Evolutionary conservation across 441 rosid genomes (phyloP), one percentile per base, ranked within the genome.

Genomic region (Eutrema salsugineum): DNA sequence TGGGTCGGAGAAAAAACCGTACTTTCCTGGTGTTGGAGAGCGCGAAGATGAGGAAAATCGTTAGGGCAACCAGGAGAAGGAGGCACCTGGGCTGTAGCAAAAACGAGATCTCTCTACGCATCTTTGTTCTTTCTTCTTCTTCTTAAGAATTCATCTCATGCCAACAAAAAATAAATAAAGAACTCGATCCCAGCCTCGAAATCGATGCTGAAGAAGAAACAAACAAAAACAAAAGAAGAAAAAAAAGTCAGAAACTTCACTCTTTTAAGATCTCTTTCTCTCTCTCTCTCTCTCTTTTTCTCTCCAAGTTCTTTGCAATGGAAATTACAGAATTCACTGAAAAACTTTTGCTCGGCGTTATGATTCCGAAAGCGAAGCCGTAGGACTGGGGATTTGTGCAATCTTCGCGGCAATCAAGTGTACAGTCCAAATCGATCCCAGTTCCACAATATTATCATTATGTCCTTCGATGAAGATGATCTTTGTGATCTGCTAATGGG

Each of bases 31-130:
- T 68, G 64, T 42, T 66, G 35, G 66, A 63, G 78, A 88, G 61
- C 1, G 84, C 87, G 70, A 83, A 80, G 78, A 94, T 30, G 83
- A 94, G 81, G 46, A 90, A 72, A 74, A 85, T 59, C 7, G 73
- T 68, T 44, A 90, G 57, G 60, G 77, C 76, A 54, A 79, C 46
- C 72, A 85, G 76, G 68, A 88, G 83, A 40, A 86, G 79, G 43
- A 86, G 79, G 80, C 73, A 79, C 74, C 88, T 87, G 11, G 92
- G 91, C 49, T 85, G 89, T 51, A 82, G 24, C 80, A 89, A 80
- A 76, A 70, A 49, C 64, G 86, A 82, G 80, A 91, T 87, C 78
- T 72, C 90, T 68, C 86, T 85, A 48, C 88, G 85, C 89, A 82
- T 87, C 62, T 61, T 75, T 32, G 54, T 35, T 32, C 17, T 36